Conservation (phyloP, 169 alveolate genomes). For the Plasmodium gaboni region DNA sequence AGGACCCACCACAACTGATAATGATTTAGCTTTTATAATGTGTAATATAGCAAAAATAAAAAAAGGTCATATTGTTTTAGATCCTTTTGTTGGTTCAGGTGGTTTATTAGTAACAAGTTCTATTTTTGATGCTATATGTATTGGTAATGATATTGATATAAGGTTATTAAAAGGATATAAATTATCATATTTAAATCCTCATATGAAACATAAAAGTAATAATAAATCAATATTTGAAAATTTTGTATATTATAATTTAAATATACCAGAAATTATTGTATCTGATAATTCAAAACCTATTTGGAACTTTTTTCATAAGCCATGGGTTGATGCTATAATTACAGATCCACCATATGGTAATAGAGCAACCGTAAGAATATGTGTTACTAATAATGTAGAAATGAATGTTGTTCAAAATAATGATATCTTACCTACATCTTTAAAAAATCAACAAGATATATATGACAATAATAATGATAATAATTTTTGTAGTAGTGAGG, state of each 20-base stretch:
- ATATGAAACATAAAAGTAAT: conserved; percentile 74
- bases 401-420: neutral
- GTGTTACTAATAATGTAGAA: neutral
- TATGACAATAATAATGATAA: neutral
- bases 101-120: conserved; percentile 94
- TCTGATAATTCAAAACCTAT: conserved; percentile 70
- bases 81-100: conserved; percentile 99
- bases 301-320: conserved; percentile 80
- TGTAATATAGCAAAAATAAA: conserved; percentile 88
- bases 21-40: conserved; percentile 97
- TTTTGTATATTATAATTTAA: conserved; percentile 78
- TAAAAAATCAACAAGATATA: neutral
- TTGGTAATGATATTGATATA: conserved; percentile 97
- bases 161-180: conserved; percentile 92
- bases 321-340: conserved; percentile 95
- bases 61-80: conserved; percentile 86
- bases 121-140: conserved; percentile 91
- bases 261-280: conserved; percentile 79
- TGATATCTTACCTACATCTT: neutral
- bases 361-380: conserved; percentile 69
- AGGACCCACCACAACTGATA: conserved; percentile 99
- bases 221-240: conserved; percentile 77
- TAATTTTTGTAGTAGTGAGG: neutral
- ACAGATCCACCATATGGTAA: conserved; percentile 99
- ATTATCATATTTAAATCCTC: conserved; percentile 87